A percentile compares a stretch with the other conserved stretches of the same genome.
phyloP scores from a whole-genome alignment of 345 rosid genomes.

The Aquilaria sinensis region DNA sequence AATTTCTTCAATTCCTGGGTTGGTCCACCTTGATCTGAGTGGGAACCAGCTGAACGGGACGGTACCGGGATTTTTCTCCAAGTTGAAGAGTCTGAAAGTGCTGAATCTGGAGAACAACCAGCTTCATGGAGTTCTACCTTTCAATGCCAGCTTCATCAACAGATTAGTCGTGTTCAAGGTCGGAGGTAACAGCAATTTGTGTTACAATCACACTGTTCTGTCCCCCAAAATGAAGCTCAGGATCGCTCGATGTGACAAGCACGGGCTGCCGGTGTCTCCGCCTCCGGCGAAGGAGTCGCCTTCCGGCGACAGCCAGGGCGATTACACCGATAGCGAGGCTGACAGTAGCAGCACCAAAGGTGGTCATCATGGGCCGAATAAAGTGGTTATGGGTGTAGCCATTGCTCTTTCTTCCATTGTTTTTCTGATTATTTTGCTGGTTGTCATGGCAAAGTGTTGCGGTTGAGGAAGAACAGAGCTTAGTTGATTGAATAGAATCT shows the following conservation, averaged over 20 bases:
- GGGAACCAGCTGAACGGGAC: slow-evolving; percentile 80
- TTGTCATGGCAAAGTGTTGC: slow-evolving; percentile 71
- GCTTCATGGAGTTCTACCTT: slow-evolving; percentile 74
- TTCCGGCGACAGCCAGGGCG: slow-evolving; percentile 22
- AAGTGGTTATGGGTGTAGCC: slow-evolving; percentile 80
- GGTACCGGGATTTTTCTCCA: slow-evolving; percentile 53
- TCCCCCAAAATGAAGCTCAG: slow-evolving; percentile 71
- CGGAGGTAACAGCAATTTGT: slow-evolving; percentile 65
- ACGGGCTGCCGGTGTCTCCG: slow-evolving; percentile 72
- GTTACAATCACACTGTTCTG: slow-evolving; percentile 58
- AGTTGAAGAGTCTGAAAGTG: slow-evolving; percentile 53
- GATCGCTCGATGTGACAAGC: slow-evolving; percentile 69
- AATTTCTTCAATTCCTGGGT: slow-evolving; percentile 55
- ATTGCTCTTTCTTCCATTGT: slow-evolving; percentile 70
- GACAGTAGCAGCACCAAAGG: slow-evolving; percentile 29
- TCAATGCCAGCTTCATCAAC: slow-evolving; percentile 56
- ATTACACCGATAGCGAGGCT: slow-evolving; percentile 31
- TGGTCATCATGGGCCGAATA: slow-evolving; percentile 63
- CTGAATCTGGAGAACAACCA: slow-evolving; percentile 60
- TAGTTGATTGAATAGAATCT: slow-evolving; percentile 4
- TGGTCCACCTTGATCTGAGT: slow-evolving; percentile 70
- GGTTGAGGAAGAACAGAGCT: slow-evolving; percentile 16
- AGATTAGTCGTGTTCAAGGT: slow-evolving; percentile 50
- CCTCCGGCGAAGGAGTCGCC: slow-evolving; percentile 52
- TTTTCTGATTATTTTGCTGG: slow-evolving; percentile 67